Evolutionary conservation across 108 stramenopile species (phyloP).

Genomic region (Licmophora abbreviata): DNA sequence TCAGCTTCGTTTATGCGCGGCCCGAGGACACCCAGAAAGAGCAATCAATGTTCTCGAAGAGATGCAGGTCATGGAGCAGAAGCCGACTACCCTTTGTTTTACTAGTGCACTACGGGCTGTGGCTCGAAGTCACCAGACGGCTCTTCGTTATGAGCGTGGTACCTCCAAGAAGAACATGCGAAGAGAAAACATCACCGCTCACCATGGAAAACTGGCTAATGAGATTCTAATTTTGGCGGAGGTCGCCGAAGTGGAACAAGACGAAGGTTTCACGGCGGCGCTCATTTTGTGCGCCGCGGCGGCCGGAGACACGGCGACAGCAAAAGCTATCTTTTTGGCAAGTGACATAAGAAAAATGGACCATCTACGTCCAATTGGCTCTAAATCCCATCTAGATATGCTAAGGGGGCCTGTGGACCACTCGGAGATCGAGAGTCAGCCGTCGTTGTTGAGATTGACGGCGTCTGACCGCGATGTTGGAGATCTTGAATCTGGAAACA

Average conservation of each 20-base stretch:
- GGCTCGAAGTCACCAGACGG: conserved; percentile 58
- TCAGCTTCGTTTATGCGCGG: conserved; percentile 63
- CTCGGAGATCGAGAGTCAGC: conserved; percentile 10
- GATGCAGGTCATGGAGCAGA: conserved; percentile 60
- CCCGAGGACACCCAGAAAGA: conserved; percentile 67
- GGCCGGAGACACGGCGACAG: conserved; percentile 77
- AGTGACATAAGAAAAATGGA: conserved; percentile 63
- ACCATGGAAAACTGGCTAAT: conserved; percentile 74
- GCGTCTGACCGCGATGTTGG: not conserved
- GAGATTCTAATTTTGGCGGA: conserved; percentile 71
- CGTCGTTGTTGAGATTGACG: not conserved
- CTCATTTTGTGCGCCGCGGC: conserved; percentile 75
- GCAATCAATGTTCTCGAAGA: conserved; percentile 73
- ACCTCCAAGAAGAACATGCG: conserved; percentile 43
- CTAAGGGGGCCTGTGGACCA: conserved; percentile 28
- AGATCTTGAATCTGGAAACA: not conserved
- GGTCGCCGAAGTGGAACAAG: conserved; percentile 67
- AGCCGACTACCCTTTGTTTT: conserved; percentile 77
- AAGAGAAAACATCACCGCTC: conserved; percentile 54
- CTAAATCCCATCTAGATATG: conserved; percentile 36
- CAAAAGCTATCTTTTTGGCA: conserved; percentile 73
- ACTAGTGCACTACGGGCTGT: conserved; percentile 66
- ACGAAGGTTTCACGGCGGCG: conserved; percentile 74
- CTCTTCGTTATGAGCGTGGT: conserved; percentile 62
- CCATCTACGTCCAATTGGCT: conserved; percentile 68